Evolutionary conservation across 148 eudicot species (phyloP).

Genomic region (Heliamphora exappendiculata): DNA sequence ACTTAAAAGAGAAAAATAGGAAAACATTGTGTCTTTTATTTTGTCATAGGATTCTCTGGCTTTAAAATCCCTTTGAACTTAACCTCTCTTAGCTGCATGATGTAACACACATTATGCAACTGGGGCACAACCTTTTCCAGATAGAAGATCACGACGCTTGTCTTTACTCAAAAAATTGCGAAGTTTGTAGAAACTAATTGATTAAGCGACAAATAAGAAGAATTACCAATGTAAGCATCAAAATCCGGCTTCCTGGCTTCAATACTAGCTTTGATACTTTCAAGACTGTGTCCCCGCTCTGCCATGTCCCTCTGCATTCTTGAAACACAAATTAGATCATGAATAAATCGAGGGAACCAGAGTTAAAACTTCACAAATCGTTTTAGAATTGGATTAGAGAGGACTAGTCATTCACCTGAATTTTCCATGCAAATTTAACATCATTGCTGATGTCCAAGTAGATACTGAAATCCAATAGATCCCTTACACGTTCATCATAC

Average conservation of each 20-base stretch:
- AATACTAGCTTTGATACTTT: conserved; percentile 96
- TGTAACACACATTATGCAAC: no score
- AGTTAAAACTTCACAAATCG: not conserved
- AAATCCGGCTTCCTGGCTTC: conserved; percentile 98
- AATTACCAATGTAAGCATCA: conserved; percentile 89
- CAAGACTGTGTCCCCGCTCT: conserved; percentile 97
- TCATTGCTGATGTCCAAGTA: conserved; percentile 93
- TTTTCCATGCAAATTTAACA: conserved; percentile 97
- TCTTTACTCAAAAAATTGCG: no score
- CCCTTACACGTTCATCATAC: conserved; percentile 87
- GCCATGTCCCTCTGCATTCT: conserved; percentile 91
- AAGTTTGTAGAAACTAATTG: no score
- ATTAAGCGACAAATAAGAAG: not conserved
- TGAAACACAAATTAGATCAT: not conserved
- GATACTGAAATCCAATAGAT: conserved; percentile 88
- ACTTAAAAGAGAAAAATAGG: no score
- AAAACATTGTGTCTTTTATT: no score
- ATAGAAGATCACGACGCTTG: no score
- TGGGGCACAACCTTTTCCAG: no score
- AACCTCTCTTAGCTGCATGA: no score
- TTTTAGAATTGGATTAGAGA: not conserved
- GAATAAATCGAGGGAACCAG: not conserved
- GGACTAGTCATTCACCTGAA: conserved; percentile 48
- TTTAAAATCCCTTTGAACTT: no score
- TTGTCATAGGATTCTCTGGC: no score